Evolutionary conservation across 2,329 filamentous ascomycete genomes (phyloP), one percentile per base, ranked within the genome.

Genomic region (Botryotinia calthae): DNA sequence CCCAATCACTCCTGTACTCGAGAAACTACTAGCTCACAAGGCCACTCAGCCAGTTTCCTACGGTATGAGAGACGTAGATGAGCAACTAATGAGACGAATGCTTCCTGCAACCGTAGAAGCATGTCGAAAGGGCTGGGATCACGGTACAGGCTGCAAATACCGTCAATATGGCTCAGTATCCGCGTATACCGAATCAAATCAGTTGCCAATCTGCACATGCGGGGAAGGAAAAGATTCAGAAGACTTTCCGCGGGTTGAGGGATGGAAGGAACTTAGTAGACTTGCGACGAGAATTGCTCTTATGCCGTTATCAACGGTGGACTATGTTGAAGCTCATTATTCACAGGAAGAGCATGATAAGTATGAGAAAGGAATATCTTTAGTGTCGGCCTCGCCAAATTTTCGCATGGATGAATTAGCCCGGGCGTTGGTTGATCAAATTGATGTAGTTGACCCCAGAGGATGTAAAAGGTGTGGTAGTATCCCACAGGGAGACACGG

Each of bases 91-190:
- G 71, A 73, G 61, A 54, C 8, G 56, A 46, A 58, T 71, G 16
- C 48, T 75, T 7, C 74, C 74, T 0, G 70, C 72, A 20, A 25
- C 64, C 8, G 71, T 73, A 7, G 74, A 76, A 61, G 64, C 71
- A 14, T 73, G 71, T 48, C 71, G 74, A 42, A 65, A 37, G 10
- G n/a, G 20, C 7, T 76, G 75, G 75, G 10, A 54, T 12, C 75
- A 75, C 40, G n/a, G 10, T 7, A 2, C 46, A 1, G 18, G 22
- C 0, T 74, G 73, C n/a, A 31, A 63, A 25, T 70, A 70, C 25
- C 25, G 31, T 9, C 31, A 25, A 9, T 51, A 34, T 22, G 37
- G 31, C 58, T 48, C 42, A 9, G 18, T 62, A 22, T 37, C 58
- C 1, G 10, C 22, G 2, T 70, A 46, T 14, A 70, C 22, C 10